phyloP scores from a whole-genome alignment of 1,284 basidiomycete genomes.

The Fistulinella cinereoalba region DNA sequence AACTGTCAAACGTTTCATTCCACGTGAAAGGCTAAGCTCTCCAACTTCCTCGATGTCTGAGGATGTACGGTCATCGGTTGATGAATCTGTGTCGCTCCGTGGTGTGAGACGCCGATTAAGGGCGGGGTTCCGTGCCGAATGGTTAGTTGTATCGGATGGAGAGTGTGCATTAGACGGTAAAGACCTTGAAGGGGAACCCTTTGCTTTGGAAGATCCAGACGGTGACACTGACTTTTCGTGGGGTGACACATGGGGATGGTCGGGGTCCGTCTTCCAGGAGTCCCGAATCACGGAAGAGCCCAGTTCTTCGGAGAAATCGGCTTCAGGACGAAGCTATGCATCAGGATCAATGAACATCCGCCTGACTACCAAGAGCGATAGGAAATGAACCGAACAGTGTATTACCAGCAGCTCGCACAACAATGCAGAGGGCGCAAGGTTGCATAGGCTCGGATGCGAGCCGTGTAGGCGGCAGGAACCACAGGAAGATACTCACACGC shows the following conservation, averaged over 20 bases:
- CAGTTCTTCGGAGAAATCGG: conserved; percentile 64
- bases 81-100: conserved; percentile 35
- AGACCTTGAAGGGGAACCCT: conserved; percentile 11
- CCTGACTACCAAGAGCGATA: not conserved
- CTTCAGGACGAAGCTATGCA: conserved; percentile 62
- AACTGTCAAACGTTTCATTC: conserved; percentile 41
- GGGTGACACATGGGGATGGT: conserved; percentile 13
- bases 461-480: not conserved
- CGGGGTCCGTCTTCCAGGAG: conserved; percentile 59
- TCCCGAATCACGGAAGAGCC: conserved; percentile 69
- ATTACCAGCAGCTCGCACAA: not conserved
- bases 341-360: conserved; percentile 13
- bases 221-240: conserved; percentile 24
- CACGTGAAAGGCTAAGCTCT: conserved; percentile 37
- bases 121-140: conserved; percentile 6
- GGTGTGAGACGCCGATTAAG: conserved; percentile 16
- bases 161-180: conserved; percentile 9
- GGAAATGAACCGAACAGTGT: not conserved
- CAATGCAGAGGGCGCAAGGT: not conserved
- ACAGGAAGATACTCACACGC: conserved; percentile 46
- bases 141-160: conserved; percentile 3
- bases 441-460: not conserved
- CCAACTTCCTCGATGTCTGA: conserved; percentile 42
- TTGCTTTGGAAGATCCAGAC: conserved; percentile 15
- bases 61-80: conserved; percentile 34